phyloP scores from a whole-genome alignment of 83 land plant genomes.

The Picea engelmannii region DNA sequence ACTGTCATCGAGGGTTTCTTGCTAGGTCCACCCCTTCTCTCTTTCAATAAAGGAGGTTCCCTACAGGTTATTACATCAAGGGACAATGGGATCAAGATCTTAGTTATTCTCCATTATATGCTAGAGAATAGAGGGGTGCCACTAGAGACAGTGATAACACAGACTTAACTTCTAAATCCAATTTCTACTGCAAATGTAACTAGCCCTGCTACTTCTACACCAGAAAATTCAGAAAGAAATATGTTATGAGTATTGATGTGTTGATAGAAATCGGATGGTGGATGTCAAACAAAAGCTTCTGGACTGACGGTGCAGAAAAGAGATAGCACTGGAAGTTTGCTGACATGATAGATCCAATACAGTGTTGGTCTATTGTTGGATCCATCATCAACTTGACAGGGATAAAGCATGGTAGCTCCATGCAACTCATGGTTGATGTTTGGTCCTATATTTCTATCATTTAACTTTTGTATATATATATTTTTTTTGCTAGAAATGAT shows the following conservation, averaged over 20 bases:
- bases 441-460: too few relatives aligned
- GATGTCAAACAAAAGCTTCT: background rate
- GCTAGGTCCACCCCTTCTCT: too few relatives aligned
- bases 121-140: slow-evolving; percentile 39
- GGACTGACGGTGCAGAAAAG: background rate
- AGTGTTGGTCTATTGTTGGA: slow-evolving; percentile 35
- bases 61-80: too few relatives aligned
- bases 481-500: too few relatives aligned
- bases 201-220: background rate
- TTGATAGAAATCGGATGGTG: too few relatives aligned
- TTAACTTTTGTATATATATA: too few relatives aligned
- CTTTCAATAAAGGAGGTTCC: too few relatives aligned
- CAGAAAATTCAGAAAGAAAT: slow-evolving; percentile 15
- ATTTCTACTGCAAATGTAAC: background rate
- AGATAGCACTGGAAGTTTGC: slow-evolving; percentile 15
- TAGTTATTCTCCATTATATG: slow-evolving; percentile 23
- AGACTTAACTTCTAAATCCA: background rate
- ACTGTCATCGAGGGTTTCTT: too few relatives aligned
- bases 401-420: too few relatives aligned
- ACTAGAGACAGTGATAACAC: slow-evolving; percentile 24
- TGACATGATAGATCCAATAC: slow-evolving; percentile 39
- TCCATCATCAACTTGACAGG: background rate
- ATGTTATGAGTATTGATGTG: slow-evolving; percentile 30
- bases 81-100: too few relatives aligned
- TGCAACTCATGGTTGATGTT: too few relatives aligned